A percentile compares a stretch with the other conserved stretches of the same genome.
Conservation (phyloP, 768 basidiomycete species). For the Lactifluus pinguis region DNA sequence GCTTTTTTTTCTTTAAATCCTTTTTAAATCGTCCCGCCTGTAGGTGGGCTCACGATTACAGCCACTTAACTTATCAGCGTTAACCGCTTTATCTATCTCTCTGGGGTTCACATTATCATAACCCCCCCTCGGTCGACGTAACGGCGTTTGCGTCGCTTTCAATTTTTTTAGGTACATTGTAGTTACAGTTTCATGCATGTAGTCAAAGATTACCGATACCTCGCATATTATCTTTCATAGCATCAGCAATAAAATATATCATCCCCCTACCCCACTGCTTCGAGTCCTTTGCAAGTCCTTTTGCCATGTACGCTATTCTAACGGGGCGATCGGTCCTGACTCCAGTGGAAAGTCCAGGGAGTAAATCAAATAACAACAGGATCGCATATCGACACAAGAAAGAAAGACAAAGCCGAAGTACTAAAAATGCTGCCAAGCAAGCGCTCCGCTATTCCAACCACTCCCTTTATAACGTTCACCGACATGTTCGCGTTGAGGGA, state of each 20-base stretch:
- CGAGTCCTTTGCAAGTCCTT: too few species aligned
- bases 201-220: slow-evolving; percentile 7
- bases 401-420: too few species aligned
- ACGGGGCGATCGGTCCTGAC: too few species aligned
- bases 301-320: too few species aligned
- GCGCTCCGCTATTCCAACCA: too few species aligned
- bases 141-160: not conserved
- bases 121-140: not conserved
- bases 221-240: slow-evolving; percentile 13
- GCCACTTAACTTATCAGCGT: slow-evolving; percentile 11
- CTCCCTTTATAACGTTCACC: too few species aligned
- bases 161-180: not conserved
- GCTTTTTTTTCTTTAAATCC: not conserved
- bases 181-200: not conserved
- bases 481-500: too few species aligned
- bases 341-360: too few species aligned
- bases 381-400: too few species aligned
- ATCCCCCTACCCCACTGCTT: not conserved
- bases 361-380: too few species aligned
- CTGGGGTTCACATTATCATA: not conserved
- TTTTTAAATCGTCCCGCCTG: not conserved
- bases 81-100: slow-evolving; percentile 10
- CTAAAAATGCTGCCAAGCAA: too few species aligned
- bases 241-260: slow-evolving; percentile 9
- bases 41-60: not conserved